phyloP scores from a whole-genome alignment of 106 monocot genomes.

The Allium fistulosum region DNA sequence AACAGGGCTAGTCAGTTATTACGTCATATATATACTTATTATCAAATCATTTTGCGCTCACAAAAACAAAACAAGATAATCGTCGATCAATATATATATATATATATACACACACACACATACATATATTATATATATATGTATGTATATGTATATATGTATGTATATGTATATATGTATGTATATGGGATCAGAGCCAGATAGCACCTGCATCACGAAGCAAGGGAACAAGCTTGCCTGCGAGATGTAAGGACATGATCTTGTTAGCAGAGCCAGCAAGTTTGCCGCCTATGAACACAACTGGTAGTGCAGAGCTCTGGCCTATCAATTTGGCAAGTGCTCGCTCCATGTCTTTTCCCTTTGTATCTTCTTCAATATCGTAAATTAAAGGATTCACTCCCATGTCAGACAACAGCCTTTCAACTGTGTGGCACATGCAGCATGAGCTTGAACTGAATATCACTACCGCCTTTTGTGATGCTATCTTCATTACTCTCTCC shows the following conservation, averaged over 20 bases:
- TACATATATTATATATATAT: too few relatives aligned
- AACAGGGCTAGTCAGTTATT: too few relatives aligned
- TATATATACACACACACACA: neutral
- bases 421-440: constrained; percentile 48
- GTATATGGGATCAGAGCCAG: constrained; percentile 30
- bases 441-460: constrained; percentile 45
- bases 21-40: too few relatives aligned
- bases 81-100: too few relatives aligned
- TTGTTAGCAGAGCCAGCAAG: constrained; percentile 50
- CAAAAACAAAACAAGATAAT: too few relatives aligned
- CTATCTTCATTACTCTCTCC: constrained; percentile 32
- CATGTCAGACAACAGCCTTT: constrained; percentile 32
- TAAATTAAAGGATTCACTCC: constrained; percentile 35
- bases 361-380: constrained; percentile 45
- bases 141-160: too few relatives aligned
- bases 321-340: constrained; percentile 34
- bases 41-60: too few relatives aligned
- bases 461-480: constrained; percentile 34
- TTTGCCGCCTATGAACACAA: constrained; percentile 55
- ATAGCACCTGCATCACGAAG: constrained; percentile 54
- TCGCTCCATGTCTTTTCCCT: constrained; percentile 50
- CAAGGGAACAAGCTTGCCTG: constrained; percentile 38
- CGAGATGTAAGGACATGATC: constrained; percentile 53
- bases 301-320: constrained; percentile 28
- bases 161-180: too few relatives aligned